Percentiles rank a stretch among this genome's conserved stretches.
Evolutionary conservation across 257 asterid genomes (phyloP).

Genomic region (Leptodermis oblonga): DNA sequence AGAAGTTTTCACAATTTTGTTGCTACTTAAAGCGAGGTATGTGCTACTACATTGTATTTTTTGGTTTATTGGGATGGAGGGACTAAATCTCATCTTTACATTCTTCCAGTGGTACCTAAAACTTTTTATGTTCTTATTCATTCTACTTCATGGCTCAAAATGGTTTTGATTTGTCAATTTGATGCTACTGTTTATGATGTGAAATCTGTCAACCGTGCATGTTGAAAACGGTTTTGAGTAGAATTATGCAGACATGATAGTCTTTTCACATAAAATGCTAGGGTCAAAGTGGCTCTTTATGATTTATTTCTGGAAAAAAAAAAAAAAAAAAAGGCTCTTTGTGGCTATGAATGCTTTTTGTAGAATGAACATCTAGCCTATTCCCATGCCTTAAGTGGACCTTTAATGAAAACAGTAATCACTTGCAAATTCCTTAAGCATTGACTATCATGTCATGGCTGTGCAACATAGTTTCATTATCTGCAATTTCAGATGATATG

Average conservation of each 20-base stretch:
- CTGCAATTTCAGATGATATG: neutral
- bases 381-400: neutral
- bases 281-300: neutral
- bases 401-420: neutral
- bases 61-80: neutral
- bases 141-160: neutral
- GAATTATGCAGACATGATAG: neutral
- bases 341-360: no score
- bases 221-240: neutral
- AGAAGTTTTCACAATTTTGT: slow-evolving; percentile 91
- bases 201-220: neutral
- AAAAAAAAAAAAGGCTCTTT: no score
- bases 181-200: neutral
- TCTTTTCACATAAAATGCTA: neutral
- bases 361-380: neutral
- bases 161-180: neutral
- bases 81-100: neutral
- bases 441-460: neutral
- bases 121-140: neutral
- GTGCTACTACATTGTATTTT: slow-evolving; percentile 6
- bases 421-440: neutral
- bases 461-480: neutral
- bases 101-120: neutral
- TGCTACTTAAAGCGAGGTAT: slow-evolving; percentile 98
- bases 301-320: no score